These are phyloP conservation scores for Somion occarium DNA, from an alignment of 1,284 basidiomycete genomes.

Conservation along the genomic window DNA sequence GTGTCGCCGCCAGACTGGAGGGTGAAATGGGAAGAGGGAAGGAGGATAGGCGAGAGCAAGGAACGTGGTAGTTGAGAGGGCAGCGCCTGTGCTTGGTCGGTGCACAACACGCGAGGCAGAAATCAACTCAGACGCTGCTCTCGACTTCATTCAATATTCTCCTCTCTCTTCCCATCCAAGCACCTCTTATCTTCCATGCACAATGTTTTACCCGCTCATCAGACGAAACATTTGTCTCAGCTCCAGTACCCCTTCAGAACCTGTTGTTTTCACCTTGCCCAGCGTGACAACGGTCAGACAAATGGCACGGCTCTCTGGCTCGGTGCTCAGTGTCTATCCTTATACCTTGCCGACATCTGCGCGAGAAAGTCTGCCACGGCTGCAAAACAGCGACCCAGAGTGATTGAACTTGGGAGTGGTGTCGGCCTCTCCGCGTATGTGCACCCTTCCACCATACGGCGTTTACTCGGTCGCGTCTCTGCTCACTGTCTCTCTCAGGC, in stretches of 20 bases:
- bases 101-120: constrained; percentile 6
- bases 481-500: constrained; percentile 34
- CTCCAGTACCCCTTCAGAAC: constrained; percentile 46
- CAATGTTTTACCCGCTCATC: constrained; percentile 45
- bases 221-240: constrained; percentile 60
- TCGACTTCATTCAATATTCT: constrained; percentile 21
- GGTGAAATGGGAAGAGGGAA: constrained; percentile 11
- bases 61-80: background rate
- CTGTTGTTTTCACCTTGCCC: constrained; percentile 42
- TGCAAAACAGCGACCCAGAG: constrained; percentile 33
- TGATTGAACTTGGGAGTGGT: constrained; percentile 80
- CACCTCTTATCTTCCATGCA: constrained; percentile 3
- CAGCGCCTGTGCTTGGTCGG: background rate
- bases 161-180: constrained; percentile 5
- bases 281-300: constrained; percentile 55
- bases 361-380: constrained; percentile 17
- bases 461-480: constrained; percentile 8
- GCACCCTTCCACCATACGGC: constrained; percentile 11
- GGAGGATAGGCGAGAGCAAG: constrained; percentile 8
- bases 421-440: constrained; percentile 76
- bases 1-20: constrained; percentile 1
- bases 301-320: constrained; percentile 92
- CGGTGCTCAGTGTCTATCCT: constrained; percentile 69
- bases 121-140: constrained; percentile 15
- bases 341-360: constrained; percentile 46